Evolutionary conservation across 1,284 basidiomycete species (phyloP).

Genomic region (Peniophora sp.): DNA sequence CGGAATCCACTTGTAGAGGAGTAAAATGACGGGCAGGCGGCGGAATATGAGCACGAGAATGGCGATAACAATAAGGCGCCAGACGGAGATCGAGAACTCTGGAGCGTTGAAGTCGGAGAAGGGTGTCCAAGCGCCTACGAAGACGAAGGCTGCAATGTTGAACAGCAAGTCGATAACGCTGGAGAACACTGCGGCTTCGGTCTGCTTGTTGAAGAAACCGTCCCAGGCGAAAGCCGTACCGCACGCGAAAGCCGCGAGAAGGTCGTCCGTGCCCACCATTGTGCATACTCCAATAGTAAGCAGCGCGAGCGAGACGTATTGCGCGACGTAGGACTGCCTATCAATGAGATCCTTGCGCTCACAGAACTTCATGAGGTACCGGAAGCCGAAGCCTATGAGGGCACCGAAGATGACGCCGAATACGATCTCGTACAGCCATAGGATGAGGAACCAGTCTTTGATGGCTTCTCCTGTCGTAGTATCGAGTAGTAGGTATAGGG

Average conservation of each 20-base stretch:
- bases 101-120: constrained; percentile 69
- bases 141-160: constrained; percentile 88
- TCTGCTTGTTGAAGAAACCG: constrained; percentile 95
- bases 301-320: constrained; percentile 72
- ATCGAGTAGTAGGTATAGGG: constrained; percentile 84
- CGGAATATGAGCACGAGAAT: constrained; percentile 74
- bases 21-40: constrained; percentile 78
- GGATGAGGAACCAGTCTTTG: constrained; percentile 75
- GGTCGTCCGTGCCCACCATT: constrained; percentile 88
- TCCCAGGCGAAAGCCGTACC: constrained; percentile 99
- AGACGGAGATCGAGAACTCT: constrained; percentile 65
- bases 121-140: constrained; percentile 92
- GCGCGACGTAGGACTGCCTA: constrained; percentile 83
- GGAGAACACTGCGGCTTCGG: constrained; percentile 91
- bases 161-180: constrained; percentile 92
- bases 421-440: constrained; percentile 84
- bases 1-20: constrained; percentile 84
- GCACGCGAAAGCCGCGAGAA: constrained; percentile 91
- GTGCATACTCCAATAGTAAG: constrained; percentile 81
- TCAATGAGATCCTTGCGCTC: constrained; percentile 88
- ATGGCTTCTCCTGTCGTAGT: constrained; percentile 58
- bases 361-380: constrained; percentile 95
- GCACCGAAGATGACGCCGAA: constrained; percentile 79
- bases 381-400: constrained; percentile 74
- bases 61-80: constrained; percentile 79